Evolutionary conservation across 2,329 filamentous ascomycete species (phyloP).

Genomic region (Neoascochyta sp.): DNA sequence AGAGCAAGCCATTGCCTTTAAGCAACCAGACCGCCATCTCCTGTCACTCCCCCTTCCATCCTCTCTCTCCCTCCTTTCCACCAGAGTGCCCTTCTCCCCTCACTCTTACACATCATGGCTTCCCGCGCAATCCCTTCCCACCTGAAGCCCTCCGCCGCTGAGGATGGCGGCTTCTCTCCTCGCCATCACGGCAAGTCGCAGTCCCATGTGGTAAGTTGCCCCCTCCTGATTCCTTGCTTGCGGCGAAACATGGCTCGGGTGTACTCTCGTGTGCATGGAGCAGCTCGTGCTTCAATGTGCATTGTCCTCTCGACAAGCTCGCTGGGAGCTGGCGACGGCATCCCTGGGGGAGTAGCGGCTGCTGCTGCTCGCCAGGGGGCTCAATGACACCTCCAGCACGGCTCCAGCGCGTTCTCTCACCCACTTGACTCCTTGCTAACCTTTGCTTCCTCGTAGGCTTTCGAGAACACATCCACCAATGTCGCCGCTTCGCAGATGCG

Average conservation of each 20-base stretch:
- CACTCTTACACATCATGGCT: conserved; percentile 56
- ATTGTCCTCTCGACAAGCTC: too few species aligned
- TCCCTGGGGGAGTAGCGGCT: too few species aligned
- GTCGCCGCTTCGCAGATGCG: conserved; percentile 99
- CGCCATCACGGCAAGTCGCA: conserved; percentile 82
- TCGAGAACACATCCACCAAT: conserved; percentile 98
- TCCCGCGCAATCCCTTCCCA: conserved; percentile 74
- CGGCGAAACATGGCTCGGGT: too few species aligned
- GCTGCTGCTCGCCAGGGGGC: too few species aligned
- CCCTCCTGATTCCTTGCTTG: too few species aligned
- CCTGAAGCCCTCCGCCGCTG: conserved; percentile 61
- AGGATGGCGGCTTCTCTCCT: conserved; percentile 45
- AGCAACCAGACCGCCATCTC: conserved; percentile 19
- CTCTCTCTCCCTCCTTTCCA: conserved; percentile 7
- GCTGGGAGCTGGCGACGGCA: too few species aligned
- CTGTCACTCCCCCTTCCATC: conserved; percentile 15
- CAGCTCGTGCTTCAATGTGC: too few species aligned
- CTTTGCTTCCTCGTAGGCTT: conserved; percentile 61
- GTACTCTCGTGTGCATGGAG: too few species aligned
- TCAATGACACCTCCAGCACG: too few species aligned
- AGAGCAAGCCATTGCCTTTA: conserved; percentile 18
- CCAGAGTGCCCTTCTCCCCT: conserved; percentile 8
- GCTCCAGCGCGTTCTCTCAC: too few species aligned
- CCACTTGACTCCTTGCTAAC: conserved; percentile 10
- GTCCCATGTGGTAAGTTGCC: conserved; percentile 78